Base-by-base conservation (phyloP, 306 rosid genomes). In the Mimosa pudica region DNA sequence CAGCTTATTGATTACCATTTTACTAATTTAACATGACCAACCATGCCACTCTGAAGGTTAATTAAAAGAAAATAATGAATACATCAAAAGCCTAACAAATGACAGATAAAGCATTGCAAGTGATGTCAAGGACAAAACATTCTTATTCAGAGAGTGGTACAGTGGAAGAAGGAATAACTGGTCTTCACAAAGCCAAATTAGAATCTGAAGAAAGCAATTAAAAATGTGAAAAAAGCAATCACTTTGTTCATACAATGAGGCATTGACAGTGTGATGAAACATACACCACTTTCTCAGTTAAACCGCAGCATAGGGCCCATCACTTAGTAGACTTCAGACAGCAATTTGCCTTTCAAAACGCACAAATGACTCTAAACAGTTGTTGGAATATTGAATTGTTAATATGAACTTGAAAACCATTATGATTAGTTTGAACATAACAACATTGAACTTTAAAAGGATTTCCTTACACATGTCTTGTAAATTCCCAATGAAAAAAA, bases 1-100 rank as follows among this genome's bases (percentile, higher is more conserved):
- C 65, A 79, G 49, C 69, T 58, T 47, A 72, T 11, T 72, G 7
- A 45, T 51, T 71, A 70, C 16, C 45, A 74, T 68, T 63, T 35
- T 36, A 51, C 5, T 45, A 10, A 77, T 32, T 18, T 36, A 62
- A 76, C 48, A 24, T 1, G 24, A 48, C 17, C 54, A 49, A 62
- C 14, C 45, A 38, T 36, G 41, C 49, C 32, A 65, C n/a, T 78
- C 30, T 2, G 18, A 33, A 81, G 71, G 49, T 10, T 3, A 75
- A 7, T 18, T 61, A 60, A 54, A 48, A 49, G 55, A 49, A 5
- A 63, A 60, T 10, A 60, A 45, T 44, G 66, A 57, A 58, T 10
- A n/a, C 77, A 54, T 5, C 9, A 74, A 44, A 61, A 75, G 32
- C 60, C 42, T 61, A 32, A 17, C 66, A n/a, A 52, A 35, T 35